phyloP scores from a whole-genome alignment of 2,329 filamentous ascomycete genomes.

The Cylindrodendrum hubeiense region DNA sequence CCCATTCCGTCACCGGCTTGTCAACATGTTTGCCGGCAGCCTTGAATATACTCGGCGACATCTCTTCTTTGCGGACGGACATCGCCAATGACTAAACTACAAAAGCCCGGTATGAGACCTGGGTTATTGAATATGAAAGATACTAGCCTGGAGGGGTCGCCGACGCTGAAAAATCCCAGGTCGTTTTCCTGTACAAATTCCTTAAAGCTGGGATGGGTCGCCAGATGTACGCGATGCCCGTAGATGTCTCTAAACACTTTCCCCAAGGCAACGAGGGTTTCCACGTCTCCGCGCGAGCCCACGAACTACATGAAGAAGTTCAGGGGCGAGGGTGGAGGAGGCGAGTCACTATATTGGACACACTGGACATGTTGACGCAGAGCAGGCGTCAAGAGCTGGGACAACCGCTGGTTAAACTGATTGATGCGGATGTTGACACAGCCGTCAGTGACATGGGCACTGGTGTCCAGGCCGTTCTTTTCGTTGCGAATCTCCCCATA shows the following conservation, averaged over 20 bases:
- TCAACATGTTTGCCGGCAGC: background rate
- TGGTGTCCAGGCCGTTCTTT: constrained; percentile 48
- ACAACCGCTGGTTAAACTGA: constrained; percentile 74
- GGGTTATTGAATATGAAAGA: constrained; percentile 94
- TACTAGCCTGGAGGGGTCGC: constrained; percentile 81
- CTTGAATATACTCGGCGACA: too few species aligned
- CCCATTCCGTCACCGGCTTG: background rate
- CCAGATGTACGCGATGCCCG: constrained; percentile 79
- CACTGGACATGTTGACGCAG: constrained; percentile 68
- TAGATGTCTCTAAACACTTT: constrained; percentile 73
- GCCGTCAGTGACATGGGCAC: constrained; percentile 66
- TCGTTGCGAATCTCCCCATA: constrained; percentile 53
- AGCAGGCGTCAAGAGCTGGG: constrained; percentile 76
- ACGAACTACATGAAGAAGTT: constrained; percentile 83
- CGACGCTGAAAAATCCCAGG: constrained; percentile 81
- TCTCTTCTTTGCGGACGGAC: too few species aligned
- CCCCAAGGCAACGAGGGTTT: constrained; percentile 79
- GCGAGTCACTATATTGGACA: constrained; percentile 54
- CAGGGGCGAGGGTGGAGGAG: constrained; percentile 70
- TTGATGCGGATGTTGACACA: constrained; percentile 85
- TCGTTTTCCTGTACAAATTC: constrained; percentile 76
- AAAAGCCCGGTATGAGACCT: constrained; percentile 79
- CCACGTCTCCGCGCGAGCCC: constrained; percentile 80
- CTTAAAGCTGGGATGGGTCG: constrained; percentile 78
- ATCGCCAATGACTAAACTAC: constrained; percentile 51